Evolutionary conservation across 75 land plant genomes (phyloP).

Genomic region (Isoetes taiwanensis): DNA sequence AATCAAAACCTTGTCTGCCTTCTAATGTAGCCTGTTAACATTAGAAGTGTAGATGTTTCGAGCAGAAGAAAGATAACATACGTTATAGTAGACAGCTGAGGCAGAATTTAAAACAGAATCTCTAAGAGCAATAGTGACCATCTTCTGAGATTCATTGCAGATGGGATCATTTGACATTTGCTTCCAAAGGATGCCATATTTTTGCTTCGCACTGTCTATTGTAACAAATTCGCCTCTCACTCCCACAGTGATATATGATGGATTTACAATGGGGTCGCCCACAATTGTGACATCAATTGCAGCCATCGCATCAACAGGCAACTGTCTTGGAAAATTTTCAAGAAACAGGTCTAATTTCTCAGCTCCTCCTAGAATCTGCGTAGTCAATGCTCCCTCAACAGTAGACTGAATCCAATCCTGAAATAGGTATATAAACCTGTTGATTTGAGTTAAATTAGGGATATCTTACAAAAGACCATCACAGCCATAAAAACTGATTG

Average conservation of each 20-base stretch:
- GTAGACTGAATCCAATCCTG: conserved; percentile 36
- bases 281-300: conserved; percentile 65
- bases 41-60: background rate
- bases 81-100: conserved; percentile 39
- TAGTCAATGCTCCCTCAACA: conserved; percentile 51
- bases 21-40: background rate
- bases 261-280: conserved; percentile 32
- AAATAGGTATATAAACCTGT: conserved; percentile 73
- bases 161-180: conserved; percentile 14
- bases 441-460: background rate
- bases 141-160: conserved; percentile 37
- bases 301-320: conserved; percentile 29
- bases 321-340: conserved; percentile 41
- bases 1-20: background rate
- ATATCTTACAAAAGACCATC: background rate
- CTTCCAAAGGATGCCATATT: background rate
- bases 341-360: conserved; percentile 38
- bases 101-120: conserved; percentile 67
- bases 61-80: conserved; percentile 16
- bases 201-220: background rate
- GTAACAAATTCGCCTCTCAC: conserved; percentile 47
- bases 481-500: background rate
- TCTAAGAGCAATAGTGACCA: conserved; percentile 57
- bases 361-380: conserved; percentile 36
- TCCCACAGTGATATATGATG: conserved; percentile 49